A percentile compares a stretch with the other conserved stretches of the same genome.
Evolutionary conservation across 1,284 basidiomycete species (phyloP).

Genomic region (Leucoagaricus sp.): DNA sequence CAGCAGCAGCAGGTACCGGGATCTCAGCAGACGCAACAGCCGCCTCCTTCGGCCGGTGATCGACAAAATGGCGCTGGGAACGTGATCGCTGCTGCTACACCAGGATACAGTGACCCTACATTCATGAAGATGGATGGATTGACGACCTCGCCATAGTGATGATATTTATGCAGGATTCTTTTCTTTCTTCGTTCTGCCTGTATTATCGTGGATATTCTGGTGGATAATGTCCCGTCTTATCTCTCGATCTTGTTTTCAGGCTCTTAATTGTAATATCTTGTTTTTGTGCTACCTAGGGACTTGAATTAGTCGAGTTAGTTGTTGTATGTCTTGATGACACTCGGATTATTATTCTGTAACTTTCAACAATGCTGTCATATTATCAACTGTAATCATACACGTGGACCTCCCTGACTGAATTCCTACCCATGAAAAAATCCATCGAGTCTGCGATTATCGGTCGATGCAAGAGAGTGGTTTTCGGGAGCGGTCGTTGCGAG

Average conservation of each 20-base stretch:
- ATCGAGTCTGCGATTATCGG: no score
- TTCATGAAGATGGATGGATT: conserved; percentile 39
- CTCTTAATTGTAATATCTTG: no score
- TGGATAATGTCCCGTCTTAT: no score
- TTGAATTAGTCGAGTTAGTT: no score
- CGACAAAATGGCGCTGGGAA: conserved; percentile 11
- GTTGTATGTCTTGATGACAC: background rate
- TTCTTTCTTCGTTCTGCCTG: background rate
- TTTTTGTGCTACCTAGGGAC: no score
- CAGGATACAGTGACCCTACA: conserved; percentile 25
- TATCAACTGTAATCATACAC: background rate
- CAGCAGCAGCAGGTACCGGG: conserved; percentile 14
- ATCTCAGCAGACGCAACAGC: conserved; percentile 14
- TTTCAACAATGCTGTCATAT: background rate
- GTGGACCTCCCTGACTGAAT: no score
- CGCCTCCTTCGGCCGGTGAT: conserved; percentile 15
- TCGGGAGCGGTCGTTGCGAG: no score
- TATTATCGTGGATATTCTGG: background rate
- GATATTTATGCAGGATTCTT: background rate
- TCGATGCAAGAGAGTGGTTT: no score
- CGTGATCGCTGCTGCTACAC: conserved; percentile 18
- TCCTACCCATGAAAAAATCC: no score
- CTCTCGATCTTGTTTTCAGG: background rate
- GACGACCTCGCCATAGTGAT: conserved; percentile 36
- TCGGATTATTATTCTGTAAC: background rate